phyloP scores from a whole-genome alignment of 2,329 filamentous ascomycete genomes.

The Diaporthe humulicola region DNA sequence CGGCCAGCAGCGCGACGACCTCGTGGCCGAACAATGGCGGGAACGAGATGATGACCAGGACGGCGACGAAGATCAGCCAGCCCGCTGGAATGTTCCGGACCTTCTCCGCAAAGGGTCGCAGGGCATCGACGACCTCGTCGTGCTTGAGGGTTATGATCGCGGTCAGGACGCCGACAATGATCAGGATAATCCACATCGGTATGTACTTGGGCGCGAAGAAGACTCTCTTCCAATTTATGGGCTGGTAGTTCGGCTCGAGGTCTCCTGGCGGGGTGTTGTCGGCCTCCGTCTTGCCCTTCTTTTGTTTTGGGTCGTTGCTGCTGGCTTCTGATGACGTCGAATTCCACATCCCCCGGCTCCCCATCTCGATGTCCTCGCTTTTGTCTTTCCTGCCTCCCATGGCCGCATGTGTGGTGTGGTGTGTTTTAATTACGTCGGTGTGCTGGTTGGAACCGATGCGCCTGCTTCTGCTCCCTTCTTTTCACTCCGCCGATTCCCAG shows the following conservation, averaged over 20 bases:
- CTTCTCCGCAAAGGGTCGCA: constrained; percentile 53
- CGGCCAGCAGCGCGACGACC: constrained; percentile 55
- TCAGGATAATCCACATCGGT: constrained; percentile 44
- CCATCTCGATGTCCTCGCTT: constrained; percentile 38
- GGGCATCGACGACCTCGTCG: constrained; percentile 52
- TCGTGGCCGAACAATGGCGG: constrained; percentile 58
- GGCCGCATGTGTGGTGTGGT: constrained; percentile 35
- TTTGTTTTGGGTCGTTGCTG: constrained; percentile 33
- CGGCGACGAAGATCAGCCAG: constrained; percentile 55
- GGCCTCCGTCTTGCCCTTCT: constrained; percentile 18
- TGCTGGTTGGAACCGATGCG: background rate
- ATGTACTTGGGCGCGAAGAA: constrained; percentile 52
- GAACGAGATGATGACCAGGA: constrained; percentile 56
- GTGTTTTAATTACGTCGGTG: background rate
- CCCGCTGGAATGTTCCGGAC: constrained; percentile 54
- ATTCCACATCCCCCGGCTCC: constrained; percentile 32
- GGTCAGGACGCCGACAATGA: constrained; percentile 48
- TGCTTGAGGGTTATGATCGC: constrained; percentile 53
- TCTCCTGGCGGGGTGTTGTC: constrained; percentile 22
- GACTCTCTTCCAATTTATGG: constrained; percentile 52
- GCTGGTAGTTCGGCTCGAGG: constrained; percentile 50
- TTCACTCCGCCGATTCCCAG: background rate
- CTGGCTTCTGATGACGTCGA: constrained; percentile 30
- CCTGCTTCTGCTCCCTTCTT: background rate
- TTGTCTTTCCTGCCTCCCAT: constrained; percentile 37